Percentiles rank a stretch among this genome's conserved stretches.
phyloP scores from a whole-genome alignment of 2,329 filamentous ascomycete genomes.

The Akanthomyces dipterigenus region DNA sequence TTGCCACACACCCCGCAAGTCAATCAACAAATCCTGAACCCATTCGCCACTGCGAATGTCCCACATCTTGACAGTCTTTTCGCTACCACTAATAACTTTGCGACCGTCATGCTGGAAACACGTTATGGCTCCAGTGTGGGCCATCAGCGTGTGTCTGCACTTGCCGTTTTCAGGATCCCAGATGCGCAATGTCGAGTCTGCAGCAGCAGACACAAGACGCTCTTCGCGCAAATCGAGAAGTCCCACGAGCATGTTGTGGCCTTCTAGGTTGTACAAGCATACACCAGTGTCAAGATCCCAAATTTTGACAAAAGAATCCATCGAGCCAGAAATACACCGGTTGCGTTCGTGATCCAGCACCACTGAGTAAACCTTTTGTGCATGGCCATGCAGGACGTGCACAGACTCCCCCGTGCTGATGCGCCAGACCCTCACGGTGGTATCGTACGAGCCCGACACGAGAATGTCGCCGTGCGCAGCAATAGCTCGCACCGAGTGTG shows the following conservation, averaged over 20 bases:
- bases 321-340: slow-evolving; percentile 93
- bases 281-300: slow-evolving; percentile 88
- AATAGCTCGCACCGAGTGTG: slow-evolving; percentile 91
- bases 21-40: slow-evolving; percentile 84
- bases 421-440: slow-evolving; percentile 90
- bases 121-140: slow-evolving; percentile 94
- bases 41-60: slow-evolving; percentile 88
- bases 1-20: slow-evolving; percentile 97
- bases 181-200: slow-evolving; percentile 89
- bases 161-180: slow-evolving; percentile 94
- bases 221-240: slow-evolving; percentile 84
- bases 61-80: slow-evolving; percentile 98
- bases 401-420: slow-evolving; percentile 89
- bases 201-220: slow-evolving; percentile 87
- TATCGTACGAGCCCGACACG: slow-evolving; percentile 97
- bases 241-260: slow-evolving; percentile 86
- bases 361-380: slow-evolving; percentile 93
- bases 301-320: slow-evolving; percentile 97
- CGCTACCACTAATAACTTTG: slow-evolving; percentile 94
- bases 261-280: slow-evolving; percentile 83
- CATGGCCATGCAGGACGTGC: slow-evolving; percentile 79
- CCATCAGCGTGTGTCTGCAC: slow-evolving; percentile 83
- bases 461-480: slow-evolving; percentile 90
- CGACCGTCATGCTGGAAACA: slow-evolving; percentile 97
- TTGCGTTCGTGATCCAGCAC: slow-evolving; percentile 88